Base-by-base conservation (phyloP, 331 rosid genomes). In the Rosa hybrid region DNA sequence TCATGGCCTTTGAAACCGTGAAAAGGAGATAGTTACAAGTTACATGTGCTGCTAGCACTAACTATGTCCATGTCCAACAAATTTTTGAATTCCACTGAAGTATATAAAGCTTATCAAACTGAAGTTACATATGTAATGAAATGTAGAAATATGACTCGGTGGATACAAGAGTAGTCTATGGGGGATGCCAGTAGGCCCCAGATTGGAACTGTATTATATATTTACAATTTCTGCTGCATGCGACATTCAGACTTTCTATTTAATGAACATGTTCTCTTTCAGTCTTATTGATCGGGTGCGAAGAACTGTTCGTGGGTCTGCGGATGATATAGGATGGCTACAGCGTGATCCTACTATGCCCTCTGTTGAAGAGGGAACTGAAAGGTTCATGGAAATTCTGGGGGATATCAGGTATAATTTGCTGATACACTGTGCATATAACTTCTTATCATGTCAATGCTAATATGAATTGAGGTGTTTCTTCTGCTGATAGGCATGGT, bases 311-410 rank as follows among this genome's bases (percentile, higher is more conserved):
- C 94, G 86, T 59, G 99, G 99, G 50, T 96, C 98, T 30, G 94
- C 97, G 39, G 98, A 91, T 85, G 99, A 96, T 83, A 93, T 96
- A 80, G 99, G 99, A 41, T 96, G 99, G 99, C 93, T 96, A 76
- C 96, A 91, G 84, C 88, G 83, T 81, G 94, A 90, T 88, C 85
- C 92, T 0, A 92, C 83, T 82, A 86, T 96, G 97, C 96, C 94
- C 23, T 83, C 94, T 0, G 94, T 91, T 79, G 97, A 91, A 83
- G 99, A 96, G 71, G 94, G 99, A 60, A 93, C 98, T 0, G 90
- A 89, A 48, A 96, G 91, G 70, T 96, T 96, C 86, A 78, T 54
- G 60, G 99, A 96, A 79, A 93, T 93, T 86, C 86, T 96, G 81
- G 91, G 81, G 14, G 77, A 60, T 60, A 86, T 96, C 84, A 92